A percentile compares a stretch with the other conserved stretches of the same genome.
Evolutionary conservation across 371 early-diverging fungal genomes (phyloP).

Genomic region (Smittium culicis): DNA sequence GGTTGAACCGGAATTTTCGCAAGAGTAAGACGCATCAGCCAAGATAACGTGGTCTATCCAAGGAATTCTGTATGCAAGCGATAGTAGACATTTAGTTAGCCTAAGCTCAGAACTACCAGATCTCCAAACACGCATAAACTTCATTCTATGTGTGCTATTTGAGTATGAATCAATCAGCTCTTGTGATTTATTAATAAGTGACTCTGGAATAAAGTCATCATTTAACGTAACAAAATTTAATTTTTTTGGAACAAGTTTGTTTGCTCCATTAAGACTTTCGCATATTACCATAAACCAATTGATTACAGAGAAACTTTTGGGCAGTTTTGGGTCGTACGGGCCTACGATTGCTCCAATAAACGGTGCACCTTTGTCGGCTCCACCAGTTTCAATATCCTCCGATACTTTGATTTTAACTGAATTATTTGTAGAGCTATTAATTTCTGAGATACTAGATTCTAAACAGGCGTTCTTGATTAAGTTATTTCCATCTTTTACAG

Average conservation of each 20-base stretch:
- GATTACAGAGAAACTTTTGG: constrained; percentile 56
- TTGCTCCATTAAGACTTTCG: constrained; percentile 34
- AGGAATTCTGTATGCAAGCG: constrained; percentile 58
- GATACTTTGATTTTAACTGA: not conserved
- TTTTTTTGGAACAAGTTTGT: constrained; percentile 37
- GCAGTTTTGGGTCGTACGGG: constrained; percentile 69
- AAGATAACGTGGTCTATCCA: constrained; percentile 67
- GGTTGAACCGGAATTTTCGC: constrained; percentile 80
- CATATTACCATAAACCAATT: constrained; percentile 63
- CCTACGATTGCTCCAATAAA: constrained; percentile 87
- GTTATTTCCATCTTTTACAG: not conserved
- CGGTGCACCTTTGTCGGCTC: constrained; percentile 34
- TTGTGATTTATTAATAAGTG: constrained; percentile 39
- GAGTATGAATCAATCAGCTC: constrained; percentile 42
- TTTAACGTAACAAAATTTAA: constrained; percentile 44
- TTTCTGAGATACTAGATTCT: not conserved
- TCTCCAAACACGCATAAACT: constrained; percentile 54
- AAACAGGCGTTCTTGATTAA: no score
- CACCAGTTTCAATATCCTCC: not conserved
- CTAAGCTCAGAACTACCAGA: constrained; percentile 49
- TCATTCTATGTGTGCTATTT: constrained; percentile 39
- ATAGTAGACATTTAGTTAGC: constrained; percentile 49
- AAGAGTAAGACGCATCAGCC: no score
- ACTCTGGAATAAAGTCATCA: constrained; percentile 34
- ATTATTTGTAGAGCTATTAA: not conserved